phyloP scores from a whole-genome alignment of 441 rosid species.

The Jatropha podagrica region DNA sequence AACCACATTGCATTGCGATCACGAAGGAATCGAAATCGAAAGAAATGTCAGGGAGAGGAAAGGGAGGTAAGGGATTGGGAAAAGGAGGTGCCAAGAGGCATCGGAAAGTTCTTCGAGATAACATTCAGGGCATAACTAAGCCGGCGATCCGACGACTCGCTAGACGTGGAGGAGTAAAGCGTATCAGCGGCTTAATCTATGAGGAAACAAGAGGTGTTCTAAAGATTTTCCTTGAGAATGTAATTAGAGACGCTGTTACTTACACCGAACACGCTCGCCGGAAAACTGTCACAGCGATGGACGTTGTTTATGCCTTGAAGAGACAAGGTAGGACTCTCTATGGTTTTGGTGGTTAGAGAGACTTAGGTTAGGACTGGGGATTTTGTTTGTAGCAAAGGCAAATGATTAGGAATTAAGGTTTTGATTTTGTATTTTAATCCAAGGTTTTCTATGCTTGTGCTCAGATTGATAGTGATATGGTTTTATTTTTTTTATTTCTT shows the following conservation, averaged over 20 bases:
- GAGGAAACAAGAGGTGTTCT: conserved; percentile 6
- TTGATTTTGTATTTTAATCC: not conserved
- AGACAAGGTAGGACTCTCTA: conserved; percentile 1
- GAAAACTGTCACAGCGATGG: conserved; percentile 8
- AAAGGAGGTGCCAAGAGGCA: conserved; percentile 11
- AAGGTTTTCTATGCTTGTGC: not conserved
- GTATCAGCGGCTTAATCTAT: not conserved
- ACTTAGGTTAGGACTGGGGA: not conserved
- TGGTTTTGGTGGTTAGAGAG: conserved; percentile 12
- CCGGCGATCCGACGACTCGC: not conserved
- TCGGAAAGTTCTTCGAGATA: not conserved
- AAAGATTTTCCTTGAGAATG: conserved; percentile 11
- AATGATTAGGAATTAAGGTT: not conserved
- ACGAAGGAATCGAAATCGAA: not conserved
- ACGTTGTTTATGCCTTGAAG: conserved; percentile 5
- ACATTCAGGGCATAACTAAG: conserved; percentile 1
- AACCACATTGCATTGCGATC: not conserved
- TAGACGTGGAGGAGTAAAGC: not conserved
- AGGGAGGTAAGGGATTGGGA: conserved; percentile 7
- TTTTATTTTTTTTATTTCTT: not conserved
- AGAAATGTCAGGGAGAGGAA: conserved; percentile 4
- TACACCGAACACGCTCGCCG: conserved; percentile 7
- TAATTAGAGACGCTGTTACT: not conserved
- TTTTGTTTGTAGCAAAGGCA: not conserved
- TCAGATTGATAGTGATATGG: too few species aligned